Evolutionary conservation across 768 basidiomycete genomes (phyloP).

Genomic region (Dictyophora rubrovolvata): DNA sequence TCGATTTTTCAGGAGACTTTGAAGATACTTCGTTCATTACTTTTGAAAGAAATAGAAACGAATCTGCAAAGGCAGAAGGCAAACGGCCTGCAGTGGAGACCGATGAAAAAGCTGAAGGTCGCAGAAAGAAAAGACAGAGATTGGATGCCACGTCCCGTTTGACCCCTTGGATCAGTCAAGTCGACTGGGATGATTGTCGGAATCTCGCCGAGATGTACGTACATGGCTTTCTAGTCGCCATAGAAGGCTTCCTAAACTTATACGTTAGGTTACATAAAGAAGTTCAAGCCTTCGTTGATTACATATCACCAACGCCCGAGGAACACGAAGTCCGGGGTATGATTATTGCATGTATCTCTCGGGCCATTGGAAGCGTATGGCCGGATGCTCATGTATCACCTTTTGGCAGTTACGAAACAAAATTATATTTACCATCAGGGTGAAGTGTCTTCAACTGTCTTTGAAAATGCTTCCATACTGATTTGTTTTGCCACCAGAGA

Average conservation of each 20-base stretch:
- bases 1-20: constrained; percentile 16
- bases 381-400: constrained; percentile 73
- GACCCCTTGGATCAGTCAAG: constrained; percentile 58
- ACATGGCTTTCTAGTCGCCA: not conserved
- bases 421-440: constrained; percentile 89
- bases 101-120: constrained; percentile 38
- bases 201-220: constrained; percentile 82
- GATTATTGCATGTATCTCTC: constrained; percentile 58
- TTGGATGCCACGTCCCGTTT: constrained; percentile 42
- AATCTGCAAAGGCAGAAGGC: constrained; percentile 14
- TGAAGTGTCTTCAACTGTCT: constrained; percentile 28
- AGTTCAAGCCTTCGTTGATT: constrained; percentile 73
- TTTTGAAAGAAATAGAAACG: not conserved
- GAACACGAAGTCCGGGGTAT: constrained; percentile 82
- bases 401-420: constrained; percentile 91
- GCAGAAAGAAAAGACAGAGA: constrained; percentile 43
- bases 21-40: constrained; percentile 9
- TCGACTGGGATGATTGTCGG: constrained; percentile 63
- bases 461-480: not conserved
- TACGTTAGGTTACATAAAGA: constrained; percentile 71
- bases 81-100: constrained; percentile 40
- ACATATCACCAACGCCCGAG: constrained; percentile 75
- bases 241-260: not conserved
- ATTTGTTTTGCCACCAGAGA: constrained; percentile 42
- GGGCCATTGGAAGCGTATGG: constrained; percentile 53